phyloP scores from a whole-genome alignment of 2,329 filamentous ascomycete genomes.

The Pseudodiploospora longispora region DNA sequence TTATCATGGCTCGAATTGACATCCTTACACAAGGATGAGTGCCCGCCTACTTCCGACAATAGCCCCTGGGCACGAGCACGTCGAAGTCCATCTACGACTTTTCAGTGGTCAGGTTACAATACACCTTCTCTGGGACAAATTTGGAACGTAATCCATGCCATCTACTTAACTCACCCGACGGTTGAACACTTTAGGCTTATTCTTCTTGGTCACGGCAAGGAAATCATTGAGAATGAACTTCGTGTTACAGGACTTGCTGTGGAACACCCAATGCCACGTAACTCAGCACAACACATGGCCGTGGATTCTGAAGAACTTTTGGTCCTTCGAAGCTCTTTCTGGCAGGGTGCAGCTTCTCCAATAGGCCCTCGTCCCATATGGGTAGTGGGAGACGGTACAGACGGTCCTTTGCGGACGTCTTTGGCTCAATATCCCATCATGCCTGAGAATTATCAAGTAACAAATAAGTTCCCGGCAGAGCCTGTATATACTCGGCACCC shows the following conservation, averaged over 20 bases:
- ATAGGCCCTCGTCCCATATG: slow-evolving; percentile 54
- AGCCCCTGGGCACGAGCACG: slow-evolving; percentile 43
- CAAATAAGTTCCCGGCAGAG: slow-evolving; percentile 22
- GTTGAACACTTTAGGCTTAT: slow-evolving; percentile 17
- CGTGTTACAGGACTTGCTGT: slow-evolving; percentile 28
- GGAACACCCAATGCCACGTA: slow-evolving; percentile 30
- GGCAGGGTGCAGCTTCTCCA: slow-evolving; percentile 59
- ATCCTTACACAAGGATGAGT: too few species aligned
- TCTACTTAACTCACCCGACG: slow-evolving; percentile 27
- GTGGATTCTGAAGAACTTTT: slow-evolving; percentile 25
- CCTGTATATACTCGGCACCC: slow-evolving; percentile 48
- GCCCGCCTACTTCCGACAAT: slow-evolving; percentile 14
- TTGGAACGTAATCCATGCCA: slow-evolving; percentile 41
- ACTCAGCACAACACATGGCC: slow-evolving; percentile 21
- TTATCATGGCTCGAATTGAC: slow-evolving; percentile 13
- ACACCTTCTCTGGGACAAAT: slow-evolving; percentile 36
- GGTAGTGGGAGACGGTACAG: slow-evolving; percentile 31
- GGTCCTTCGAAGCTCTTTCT: slow-evolving; percentile 47
- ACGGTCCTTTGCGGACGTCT: slow-evolving; percentile 23
- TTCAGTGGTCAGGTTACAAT: slow-evolving; percentile 30
- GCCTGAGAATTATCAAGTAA: slow-evolving; percentile 26
- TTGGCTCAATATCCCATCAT: slow-evolving; percentile 1
- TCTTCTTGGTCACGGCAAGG: slow-evolving; percentile 12
- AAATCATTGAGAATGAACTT: slow-evolving; percentile 24
- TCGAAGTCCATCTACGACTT: slow-evolving; percentile 35